Percentiles rank a stretch among this genome's conserved stretches.
phyloP scores from a whole-genome alignment of 2,329 filamentous ascomycete species.

The Cytospora mali region DNA sequence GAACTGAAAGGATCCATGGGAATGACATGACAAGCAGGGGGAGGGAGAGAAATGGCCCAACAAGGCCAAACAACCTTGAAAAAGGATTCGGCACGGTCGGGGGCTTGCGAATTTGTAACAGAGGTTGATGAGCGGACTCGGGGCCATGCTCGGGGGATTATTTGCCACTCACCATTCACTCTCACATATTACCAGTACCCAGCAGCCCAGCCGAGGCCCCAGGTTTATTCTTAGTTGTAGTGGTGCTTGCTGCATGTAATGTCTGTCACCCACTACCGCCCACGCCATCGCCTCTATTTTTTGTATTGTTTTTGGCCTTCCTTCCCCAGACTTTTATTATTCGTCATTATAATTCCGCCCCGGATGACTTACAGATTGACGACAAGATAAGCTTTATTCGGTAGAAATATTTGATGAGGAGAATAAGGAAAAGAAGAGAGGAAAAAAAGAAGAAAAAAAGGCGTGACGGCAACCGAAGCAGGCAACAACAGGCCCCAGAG shows the following conservation, averaged over 20 bases:
- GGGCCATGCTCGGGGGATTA: too few species aligned
- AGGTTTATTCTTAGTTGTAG: too few species aligned
- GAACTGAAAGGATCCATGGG: neutral
- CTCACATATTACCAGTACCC: too few species aligned
- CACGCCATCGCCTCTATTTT: neutral
- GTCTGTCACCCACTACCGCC: neutral
- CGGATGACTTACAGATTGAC: slow-evolving; percentile 24
- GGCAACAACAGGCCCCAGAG: neutral
- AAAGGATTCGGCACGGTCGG: too few species aligned
- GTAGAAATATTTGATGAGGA: neutral
- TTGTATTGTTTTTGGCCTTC: too few species aligned
- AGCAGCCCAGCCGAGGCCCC: too few species aligned
- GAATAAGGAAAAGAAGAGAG: neutral
- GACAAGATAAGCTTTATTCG: slow-evolving; percentile 24
- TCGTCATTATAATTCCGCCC: slow-evolving; percentile 11
- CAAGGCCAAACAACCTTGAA: too few species aligned
- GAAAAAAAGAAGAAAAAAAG: neutral
- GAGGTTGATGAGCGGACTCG: too few species aligned
- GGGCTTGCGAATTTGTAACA: too few species aligned
- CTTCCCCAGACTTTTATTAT: neutral
- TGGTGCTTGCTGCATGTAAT: too few species aligned
- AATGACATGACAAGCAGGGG: slow-evolving; percentile 7
- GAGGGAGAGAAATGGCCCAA: too few species aligned
- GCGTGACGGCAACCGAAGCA: neutral
- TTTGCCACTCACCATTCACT: too few species aligned